Base-by-base conservation (phyloP, 2,329 filamentous ascomycete genomes). In the Epichloe gansuensis region DNA sequence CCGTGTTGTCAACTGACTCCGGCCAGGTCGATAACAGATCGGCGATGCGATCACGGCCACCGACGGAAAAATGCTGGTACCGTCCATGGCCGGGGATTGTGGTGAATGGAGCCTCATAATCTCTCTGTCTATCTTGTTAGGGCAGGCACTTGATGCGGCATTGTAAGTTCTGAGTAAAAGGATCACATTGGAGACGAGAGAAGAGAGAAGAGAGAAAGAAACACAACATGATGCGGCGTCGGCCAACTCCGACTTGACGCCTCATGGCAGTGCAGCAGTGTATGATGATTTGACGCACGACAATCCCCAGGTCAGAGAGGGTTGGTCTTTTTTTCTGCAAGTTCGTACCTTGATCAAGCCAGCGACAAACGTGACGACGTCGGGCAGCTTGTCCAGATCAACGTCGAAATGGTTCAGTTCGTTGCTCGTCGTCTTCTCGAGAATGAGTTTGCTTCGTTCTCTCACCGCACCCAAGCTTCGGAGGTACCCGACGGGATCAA, bases 401-500 rank as follows among this genome's bases (percentile, higher is more conserved):
- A 95, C 89, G 58, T 88, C 85, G 62, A 96, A 96, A 67, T 96
- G 91, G 60, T 80, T 81, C 56, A 95, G 77, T 60, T 86, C 76
- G 63, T 95, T 88, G 58, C 75, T 77, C 62, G 86, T 76, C 9
- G 90, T 88, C 72, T 86, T 91, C 57, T 87, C 80, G 55, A 88
- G 77, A 50, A 95, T 76, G 58, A 91, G 72, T 61, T 73, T 80
- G 64, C 81, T 85, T 57, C 90, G 75, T 62, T 96, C 89, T 57
- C 93, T 80, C 28, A 98, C 89, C 31, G 93, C 83, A 62, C 88
- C 83, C 63, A 97, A 81, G 71, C 90, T 96, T 65, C 88, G 83
- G 62, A 98, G 79, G 69, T 97, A 97, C 56, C 84, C 91, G 25
- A 86, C 88, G 21, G 91, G 91, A 66, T 97, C 89, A 60, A 91